Conservation (phyloP, 2,329 filamentous ascomycete genomes). For the Fonsecaea multimorphosa region DNA sequence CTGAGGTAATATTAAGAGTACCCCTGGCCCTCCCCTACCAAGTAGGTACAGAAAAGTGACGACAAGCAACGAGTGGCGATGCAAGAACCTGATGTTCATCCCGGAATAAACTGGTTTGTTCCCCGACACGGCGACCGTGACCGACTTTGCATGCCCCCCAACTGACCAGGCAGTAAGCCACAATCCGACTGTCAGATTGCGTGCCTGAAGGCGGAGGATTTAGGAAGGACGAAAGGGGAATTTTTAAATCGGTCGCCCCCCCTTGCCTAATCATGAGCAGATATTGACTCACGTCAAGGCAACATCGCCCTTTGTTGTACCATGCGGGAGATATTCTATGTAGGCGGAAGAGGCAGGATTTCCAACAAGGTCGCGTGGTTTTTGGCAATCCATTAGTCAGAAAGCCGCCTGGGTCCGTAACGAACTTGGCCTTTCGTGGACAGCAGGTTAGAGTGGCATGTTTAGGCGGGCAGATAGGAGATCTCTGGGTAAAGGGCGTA, state of each 20-base stretch:
- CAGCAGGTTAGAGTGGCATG: not conserved
- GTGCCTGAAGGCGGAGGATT: slow-evolving; percentile 10
- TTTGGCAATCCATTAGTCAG: slow-evolving; percentile 17
- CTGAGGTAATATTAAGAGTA: not conserved
- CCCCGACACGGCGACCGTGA: not conserved
- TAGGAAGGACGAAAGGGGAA: not conserved
- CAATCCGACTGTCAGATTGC: slow-evolving; percentile 21
- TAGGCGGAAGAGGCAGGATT: slow-evolving; percentile 4
- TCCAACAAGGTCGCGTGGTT: slow-evolving; percentile 7
- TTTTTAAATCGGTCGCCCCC: slow-evolving; percentile 3
- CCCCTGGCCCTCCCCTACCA: not conserved
- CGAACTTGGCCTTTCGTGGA: not conserved
- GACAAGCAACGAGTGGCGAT: not conserved
- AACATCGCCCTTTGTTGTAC: not conserved
- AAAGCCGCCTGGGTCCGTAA: slow-evolving; percentile 15
- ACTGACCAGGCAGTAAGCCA: not conserved
- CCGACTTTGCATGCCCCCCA: not conserved
- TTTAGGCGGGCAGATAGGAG: slow-evolving; percentile 12
- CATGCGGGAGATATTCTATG: slow-evolving; percentile 1
- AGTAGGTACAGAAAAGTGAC: not conserved
- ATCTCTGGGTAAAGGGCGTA: slow-evolving; percentile 7
- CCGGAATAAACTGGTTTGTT: not conserved
- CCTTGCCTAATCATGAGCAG: not conserved
- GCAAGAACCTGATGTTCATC: slow-evolving; percentile 1
- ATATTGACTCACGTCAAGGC: not conserved